These are phyloP conservation scores for Rhodotorula diobovata DNA, from an alignment of 768 basidiomycete species.

Conservation along the genomic window DNA sequence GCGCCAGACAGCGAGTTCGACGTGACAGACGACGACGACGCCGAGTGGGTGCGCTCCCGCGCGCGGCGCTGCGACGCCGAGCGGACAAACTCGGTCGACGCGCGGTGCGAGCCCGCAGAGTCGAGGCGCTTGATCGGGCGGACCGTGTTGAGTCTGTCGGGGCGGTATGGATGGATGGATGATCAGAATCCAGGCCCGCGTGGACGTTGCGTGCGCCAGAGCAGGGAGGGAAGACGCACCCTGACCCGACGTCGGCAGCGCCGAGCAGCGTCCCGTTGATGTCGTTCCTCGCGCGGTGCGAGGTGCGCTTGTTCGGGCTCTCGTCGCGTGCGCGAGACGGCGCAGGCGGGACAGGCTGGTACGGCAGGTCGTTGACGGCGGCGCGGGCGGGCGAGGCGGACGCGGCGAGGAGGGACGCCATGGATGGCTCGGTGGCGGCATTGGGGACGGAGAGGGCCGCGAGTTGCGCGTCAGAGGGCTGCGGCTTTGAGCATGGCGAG, in stretches of 20 bases:
- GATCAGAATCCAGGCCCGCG: not conserved
- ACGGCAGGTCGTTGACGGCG: slow-evolving; percentile 8
- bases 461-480: slow-evolving; percentile 19
- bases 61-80: slow-evolving; percentile 47
- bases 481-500: slow-evolving; percentile 20
- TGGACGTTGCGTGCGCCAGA: not conserved
- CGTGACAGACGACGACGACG: not conserved
- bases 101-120: slow-evolving; percentile 64
- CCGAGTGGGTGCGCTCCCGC: not conserved
- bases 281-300: slow-evolving; percentile 26
- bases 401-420: slow-evolving; percentile 27
- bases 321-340: not conserved
- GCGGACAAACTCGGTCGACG: slow-evolving; percentile 77
- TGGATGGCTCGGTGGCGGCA: slow-evolving; percentile 6
- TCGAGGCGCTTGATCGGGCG: slow-evolving; percentile 91
- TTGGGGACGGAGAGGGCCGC: slow-evolving; percentile 21
- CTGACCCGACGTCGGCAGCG: slow-evolving; percentile 38
- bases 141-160: slow-evolving; percentile 73
- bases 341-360: not conserved
- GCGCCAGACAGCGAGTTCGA: not conserved
- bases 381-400: not conserved
- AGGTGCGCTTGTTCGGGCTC: slow-evolving; percentile 28
- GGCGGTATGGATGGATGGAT: too few species aligned
- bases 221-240: slow-evolving; percentile 19
- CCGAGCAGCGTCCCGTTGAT: slow-evolving; percentile 41